Base-by-base conservation (phyloP, 208 protist species). In the Leishmania tarentolae region DNA sequence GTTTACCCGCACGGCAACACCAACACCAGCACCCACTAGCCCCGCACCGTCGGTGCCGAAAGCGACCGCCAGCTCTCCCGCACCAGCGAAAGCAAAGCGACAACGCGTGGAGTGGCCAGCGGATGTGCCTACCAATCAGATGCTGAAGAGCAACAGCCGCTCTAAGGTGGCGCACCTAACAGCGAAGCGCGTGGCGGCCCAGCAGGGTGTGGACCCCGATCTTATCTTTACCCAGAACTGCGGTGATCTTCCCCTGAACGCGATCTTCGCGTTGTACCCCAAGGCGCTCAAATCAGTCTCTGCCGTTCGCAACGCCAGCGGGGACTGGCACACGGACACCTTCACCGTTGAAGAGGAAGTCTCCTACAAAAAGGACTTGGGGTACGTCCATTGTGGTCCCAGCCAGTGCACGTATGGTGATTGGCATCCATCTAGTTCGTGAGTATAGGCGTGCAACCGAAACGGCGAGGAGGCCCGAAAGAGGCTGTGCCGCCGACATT, bases 271-370 rank as follows among this genome's bases (percentile, higher is more conserved):
- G 0, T 87, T 88, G 0, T 95, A 90, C 74, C 90, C 90, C 15
- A 96, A 96, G 68, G 90, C 91, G 0, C 84, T 97, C 46, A 87
- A 93, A 46, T 88, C 92, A 0, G 66, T 97, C 28, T 78, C 89
- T 5, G 86, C 87, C 3, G 75, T 91, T 77, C 91, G 94, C 59
- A 91, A 93, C 72, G 91, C 87, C 0, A 97, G 94, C 76, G 94
- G 94, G 0, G 91, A 97, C 79, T 97, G 94, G 93, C 86, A 88
- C 56, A 83, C 86, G 31, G 94, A 97, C 76, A 94, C 92, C 61
- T 97, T 97, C 78, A 91, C 91, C 1, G 70, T 56, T 19, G 91
- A 96, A 35, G 94, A 97, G 76, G 94, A 97, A 83, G 80, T 79
- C 56, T 78, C 87, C 61, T 97, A 97, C 88, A 97, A 97, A 84